These are phyloP conservation scores for Selaginella moellendorffii DNA, from an alignment of 75 land plant genomes.

Conservation along the genomic window DNA sequence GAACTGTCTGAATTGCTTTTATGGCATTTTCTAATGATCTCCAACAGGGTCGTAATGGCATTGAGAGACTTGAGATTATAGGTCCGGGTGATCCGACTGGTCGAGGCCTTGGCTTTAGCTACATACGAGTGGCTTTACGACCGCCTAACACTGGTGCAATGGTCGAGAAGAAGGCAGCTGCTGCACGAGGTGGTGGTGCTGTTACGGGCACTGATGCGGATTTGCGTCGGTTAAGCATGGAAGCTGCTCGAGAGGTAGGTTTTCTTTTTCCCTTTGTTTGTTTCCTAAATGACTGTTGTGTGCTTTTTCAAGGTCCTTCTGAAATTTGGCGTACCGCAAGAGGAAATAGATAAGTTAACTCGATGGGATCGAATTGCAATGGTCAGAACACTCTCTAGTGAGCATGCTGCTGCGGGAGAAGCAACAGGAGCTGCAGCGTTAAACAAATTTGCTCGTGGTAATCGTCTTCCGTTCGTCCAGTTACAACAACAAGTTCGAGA, in stretches of 20 bases:
- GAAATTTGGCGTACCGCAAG: conserved; percentile 83
- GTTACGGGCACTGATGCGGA: conserved; percentile 99
- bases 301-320: conserved; percentile 46
- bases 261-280: background rate
- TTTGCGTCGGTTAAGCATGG: conserved; percentile 96
- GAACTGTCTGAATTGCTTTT: background rate
- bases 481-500: conserved; percentile 92
- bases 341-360: conserved; percentile 66
- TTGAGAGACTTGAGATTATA: conserved; percentile 88
- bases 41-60: conserved; percentile 66
- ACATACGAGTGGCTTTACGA: conserved; percentile 66
- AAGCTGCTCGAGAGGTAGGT: conserved; percentile 86
- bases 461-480: conserved; percentile 90
- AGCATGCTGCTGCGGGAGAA: conserved; percentile 88
- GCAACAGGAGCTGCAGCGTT: conserved; percentile 60
- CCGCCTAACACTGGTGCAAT: conserved; percentile 59
- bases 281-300: background rate
- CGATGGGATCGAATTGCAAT: conserved; percentile 97
- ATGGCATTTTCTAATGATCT: background rate
- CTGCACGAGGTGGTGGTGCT: conserved; percentile 55
- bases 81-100: conserved; percentile 99
- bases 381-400: conserved; percentile 94
- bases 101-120: conserved; percentile 94
- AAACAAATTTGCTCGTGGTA: conserved; percentile 93
- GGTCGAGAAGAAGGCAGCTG: conserved; percentile 72